phyloP scores from a whole-genome alignment of 1,284 basidiomycete genomes.

The Hortiboletus rubellus region DNA sequence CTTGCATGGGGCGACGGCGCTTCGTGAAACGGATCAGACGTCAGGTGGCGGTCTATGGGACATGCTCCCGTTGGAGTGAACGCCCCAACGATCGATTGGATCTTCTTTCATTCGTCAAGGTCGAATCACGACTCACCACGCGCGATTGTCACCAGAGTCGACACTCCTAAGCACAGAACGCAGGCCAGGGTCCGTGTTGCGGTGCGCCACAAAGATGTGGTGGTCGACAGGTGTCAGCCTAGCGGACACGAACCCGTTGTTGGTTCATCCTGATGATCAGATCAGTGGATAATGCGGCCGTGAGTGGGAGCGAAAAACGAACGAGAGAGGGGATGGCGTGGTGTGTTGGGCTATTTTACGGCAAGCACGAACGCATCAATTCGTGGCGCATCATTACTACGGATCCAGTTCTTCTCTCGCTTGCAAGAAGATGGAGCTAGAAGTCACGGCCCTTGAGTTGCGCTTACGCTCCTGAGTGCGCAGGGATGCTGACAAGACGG shows the following conservation, averaged over 20 bases:
- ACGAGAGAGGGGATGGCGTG: not conserved
- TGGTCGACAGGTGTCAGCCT: not conserved
- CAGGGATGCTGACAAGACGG: not conserved
- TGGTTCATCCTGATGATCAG: not conserved
- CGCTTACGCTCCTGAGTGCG: not conserved
- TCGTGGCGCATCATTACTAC: constrained; percentile 1
- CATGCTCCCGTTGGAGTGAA: not conserved
- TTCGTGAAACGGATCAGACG: not conserved
- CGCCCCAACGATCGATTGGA: no score
- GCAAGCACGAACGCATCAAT: constrained; percentile 6
- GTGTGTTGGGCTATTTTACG: not conserved
- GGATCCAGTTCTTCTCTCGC: constrained; percentile 14
- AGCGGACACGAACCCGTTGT: not conserved
- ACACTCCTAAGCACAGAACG: no score
- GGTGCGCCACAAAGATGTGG: not conserved
- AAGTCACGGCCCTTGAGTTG: not conserved
- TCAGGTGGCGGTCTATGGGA: not conserved
- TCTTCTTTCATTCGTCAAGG: not conserved
- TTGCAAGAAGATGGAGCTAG: constrained; percentile 5
- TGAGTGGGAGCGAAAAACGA: not conserved
- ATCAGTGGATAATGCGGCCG: not conserved
- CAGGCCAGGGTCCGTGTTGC: no score
- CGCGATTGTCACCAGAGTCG: not conserved
- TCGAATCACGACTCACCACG: not conserved
- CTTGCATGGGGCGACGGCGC: not conserved